These are phyloP conservation scores for Pythium aquatile DNA, from an alignment of 352 stramenopile genomes.

Conservation along the genomic window DNA sequence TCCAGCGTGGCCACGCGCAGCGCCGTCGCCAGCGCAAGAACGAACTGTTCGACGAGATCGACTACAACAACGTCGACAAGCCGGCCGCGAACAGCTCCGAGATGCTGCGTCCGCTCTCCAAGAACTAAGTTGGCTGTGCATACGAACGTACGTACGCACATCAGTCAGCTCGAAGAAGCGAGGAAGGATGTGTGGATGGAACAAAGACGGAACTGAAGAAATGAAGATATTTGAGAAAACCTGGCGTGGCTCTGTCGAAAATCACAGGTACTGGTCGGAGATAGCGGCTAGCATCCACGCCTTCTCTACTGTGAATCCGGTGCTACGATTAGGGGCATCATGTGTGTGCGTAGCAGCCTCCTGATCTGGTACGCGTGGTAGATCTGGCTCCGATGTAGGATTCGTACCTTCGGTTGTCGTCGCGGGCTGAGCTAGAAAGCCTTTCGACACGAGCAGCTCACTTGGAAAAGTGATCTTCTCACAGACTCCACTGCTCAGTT, in stretches of 20 bases:
- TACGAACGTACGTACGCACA: no score
- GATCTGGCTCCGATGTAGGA: neutral
- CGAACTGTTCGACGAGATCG: conserved; percentile 68
- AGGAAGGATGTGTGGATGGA: neutral
- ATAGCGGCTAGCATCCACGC: conserved; percentile 44
- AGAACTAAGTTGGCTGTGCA: conserved; percentile 45
- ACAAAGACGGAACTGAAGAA: conserved; percentile 6
- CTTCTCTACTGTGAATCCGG: conserved; percentile 29
- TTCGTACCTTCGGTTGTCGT: neutral
- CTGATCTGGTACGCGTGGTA: neutral
- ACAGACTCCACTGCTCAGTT: conserved; percentile 32
- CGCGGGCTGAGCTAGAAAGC: neutral
- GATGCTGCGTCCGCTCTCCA: conserved; percentile 52
- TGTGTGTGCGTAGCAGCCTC: neutral
- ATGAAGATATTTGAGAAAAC: conserved; percentile 10
- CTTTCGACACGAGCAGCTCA: conserved; percentile 17
- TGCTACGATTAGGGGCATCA: neutral
- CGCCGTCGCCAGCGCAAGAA: conserved; percentile 61
- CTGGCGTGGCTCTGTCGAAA: neutral
- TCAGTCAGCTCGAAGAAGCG: no score
- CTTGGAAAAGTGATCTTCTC: conserved; percentile 33
- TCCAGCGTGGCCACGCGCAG: conserved; percentile 73
- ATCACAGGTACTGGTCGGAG: conserved; percentile 34
- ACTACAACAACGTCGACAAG: conserved; percentile 81
- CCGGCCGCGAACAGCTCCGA: conserved; percentile 40